Evolutionary conservation across 2,329 filamentous ascomycete genomes (phyloP).

Genomic region (Colletotrichum limetticola): DNA sequence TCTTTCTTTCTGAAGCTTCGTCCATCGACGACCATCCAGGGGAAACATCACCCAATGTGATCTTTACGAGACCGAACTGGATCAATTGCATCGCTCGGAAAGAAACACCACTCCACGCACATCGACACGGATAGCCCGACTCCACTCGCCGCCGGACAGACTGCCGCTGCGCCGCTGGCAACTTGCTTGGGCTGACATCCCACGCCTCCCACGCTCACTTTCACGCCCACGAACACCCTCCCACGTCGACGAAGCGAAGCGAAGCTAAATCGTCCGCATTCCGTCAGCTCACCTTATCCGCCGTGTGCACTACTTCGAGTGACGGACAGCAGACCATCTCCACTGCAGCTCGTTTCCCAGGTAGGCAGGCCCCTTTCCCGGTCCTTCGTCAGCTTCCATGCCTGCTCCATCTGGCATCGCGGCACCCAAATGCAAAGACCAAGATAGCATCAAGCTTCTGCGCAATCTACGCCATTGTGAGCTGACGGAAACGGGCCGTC

Average conservation of each 20-base stretch:
- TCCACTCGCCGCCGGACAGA: constrained; percentile 13
- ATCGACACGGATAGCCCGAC: not conserved
- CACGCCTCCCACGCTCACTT: not conserved
- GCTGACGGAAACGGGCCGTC: constrained; percentile 25
- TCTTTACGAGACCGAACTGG: not conserved
- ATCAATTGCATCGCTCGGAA: not conserved
- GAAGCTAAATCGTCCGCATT: not conserved
- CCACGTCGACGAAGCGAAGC: not conserved
- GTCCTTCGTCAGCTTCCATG: constrained; percentile 9
- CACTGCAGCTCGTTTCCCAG: constrained; percentile 25
- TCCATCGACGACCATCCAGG: not conserved
- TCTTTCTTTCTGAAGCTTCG: not conserved
- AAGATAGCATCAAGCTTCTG: not conserved
- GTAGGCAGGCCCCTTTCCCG: constrained; percentile 9
- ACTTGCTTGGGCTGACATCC: constrained; percentile 15
- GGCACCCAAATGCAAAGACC: not conserved
- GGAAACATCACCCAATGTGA: not conserved
- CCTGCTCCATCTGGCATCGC: too few relatives aligned
- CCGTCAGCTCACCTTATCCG: constrained; percentile 10
- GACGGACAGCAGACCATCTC: not conserved
- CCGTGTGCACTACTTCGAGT: not conserved
- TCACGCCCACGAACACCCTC: not conserved
- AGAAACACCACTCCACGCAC: constrained; percentile 8
- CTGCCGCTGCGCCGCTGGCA: constrained; percentile 2
- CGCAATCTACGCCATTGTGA: constrained; percentile 15